Evolutionary conservation across 1,284 basidiomycete genomes (phyloP).

Genomic region (Trichosporon ovoides): DNA sequence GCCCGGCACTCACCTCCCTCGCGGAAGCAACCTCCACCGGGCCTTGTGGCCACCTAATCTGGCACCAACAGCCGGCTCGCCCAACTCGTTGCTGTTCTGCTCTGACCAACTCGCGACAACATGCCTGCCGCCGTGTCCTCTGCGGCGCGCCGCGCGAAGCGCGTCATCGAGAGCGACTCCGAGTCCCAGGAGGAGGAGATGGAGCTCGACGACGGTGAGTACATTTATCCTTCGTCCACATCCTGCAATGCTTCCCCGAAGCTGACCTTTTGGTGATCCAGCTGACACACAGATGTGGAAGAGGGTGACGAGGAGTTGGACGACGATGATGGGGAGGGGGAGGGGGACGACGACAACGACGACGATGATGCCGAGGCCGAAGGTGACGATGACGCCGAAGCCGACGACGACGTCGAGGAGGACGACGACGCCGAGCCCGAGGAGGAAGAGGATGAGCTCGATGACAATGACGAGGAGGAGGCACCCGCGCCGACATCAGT

Average conservation of each 20-base stretch:
- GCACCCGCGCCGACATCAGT: background rate
- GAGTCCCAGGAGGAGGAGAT: slow-evolving; percentile 22
- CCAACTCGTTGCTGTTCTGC: background rate
- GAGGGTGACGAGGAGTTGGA: slow-evolving; percentile 15
- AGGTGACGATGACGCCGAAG: slow-evolving; percentile 9
- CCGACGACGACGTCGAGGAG: background rate
- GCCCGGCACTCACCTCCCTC: background rate
- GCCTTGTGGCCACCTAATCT: background rate
- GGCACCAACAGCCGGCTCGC: background rate
- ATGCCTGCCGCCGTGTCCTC: slow-evolving; percentile 20
- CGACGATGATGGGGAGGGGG: slow-evolving; percentile 16
- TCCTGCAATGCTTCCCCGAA: too few species aligned
- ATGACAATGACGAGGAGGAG: slow-evolving; percentile 9
- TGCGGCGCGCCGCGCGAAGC: slow-evolving; percentile 24
- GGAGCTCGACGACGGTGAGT: slow-evolving; percentile 17
- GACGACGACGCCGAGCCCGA: slow-evolving; percentile 7
- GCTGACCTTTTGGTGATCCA: too few species aligned
- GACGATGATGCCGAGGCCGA: slow-evolving; percentile 15
- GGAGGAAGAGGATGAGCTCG: slow-evolving; percentile 19
- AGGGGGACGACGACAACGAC: slow-evolving; percentile 9
- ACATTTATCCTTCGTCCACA: too few species aligned
- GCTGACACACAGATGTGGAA: background rate
- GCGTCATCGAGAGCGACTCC: slow-evolving; percentile 22
- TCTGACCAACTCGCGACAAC: background rate
- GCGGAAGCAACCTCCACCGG: background rate